A percentile compares a stretch with the other conserved stretches of the same genome.
These are phyloP conservation scores for Tetraselmis chui DNA, from an alignment of 139 green algal genomes.

Conservation along the genomic window DNA sequence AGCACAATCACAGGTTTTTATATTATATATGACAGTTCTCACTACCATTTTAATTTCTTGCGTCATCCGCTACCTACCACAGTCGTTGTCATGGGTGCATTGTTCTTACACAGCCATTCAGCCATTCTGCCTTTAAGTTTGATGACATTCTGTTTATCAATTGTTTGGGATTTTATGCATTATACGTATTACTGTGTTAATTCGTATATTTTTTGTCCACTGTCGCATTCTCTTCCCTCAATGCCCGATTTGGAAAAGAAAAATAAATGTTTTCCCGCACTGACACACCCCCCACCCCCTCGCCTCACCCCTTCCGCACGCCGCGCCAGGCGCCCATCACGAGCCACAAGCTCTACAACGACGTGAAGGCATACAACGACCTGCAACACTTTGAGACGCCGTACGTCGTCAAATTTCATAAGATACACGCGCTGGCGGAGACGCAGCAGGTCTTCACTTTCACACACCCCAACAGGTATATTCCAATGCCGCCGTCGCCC, in stretches of 20 bases:
- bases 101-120: no score
- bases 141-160: no score
- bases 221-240: constrained; percentile 1
- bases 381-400: constrained; percentile 88
- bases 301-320: constrained; percentile 20
- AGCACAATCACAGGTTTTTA: no score
- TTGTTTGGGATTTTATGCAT: no score
- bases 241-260: not conserved
- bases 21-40: no score
- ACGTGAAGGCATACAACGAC: constrained; percentile 63
- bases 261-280: not conserved
- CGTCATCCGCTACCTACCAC: no score
- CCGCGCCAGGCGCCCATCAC: constrained; percentile 57
- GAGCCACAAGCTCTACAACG: constrained; percentile 75
- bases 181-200: no score
- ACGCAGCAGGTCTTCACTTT: constrained; percentile 84
- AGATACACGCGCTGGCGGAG: constrained; percentile 29
- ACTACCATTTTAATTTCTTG: no score
- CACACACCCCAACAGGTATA: constrained; percentile 69
- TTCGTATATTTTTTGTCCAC: no score
- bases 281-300: no score
- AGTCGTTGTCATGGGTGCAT: no score
- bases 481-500: constrained; percentile 36
- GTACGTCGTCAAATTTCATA: constrained; percentile 91
- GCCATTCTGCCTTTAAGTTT: no score